These are phyloP conservation scores for Pythium brassicae DNA, from an alignment of 352 stramenopile genomes.

Conservation along the genomic window DNA sequence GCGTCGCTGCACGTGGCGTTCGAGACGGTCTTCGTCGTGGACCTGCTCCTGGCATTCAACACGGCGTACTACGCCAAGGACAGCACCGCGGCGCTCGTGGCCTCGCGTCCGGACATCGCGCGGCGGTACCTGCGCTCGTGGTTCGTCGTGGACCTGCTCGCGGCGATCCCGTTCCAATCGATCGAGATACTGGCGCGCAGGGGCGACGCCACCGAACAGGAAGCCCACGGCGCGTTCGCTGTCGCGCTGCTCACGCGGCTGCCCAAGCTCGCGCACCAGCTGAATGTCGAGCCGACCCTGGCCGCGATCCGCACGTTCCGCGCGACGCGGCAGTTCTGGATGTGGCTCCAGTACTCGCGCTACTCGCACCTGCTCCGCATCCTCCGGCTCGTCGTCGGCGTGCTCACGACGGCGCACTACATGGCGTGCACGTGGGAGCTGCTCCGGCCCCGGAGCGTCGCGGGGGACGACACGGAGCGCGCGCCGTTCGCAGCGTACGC, in stretches of 20 bases:
- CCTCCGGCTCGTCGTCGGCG: constrained; percentile 5
- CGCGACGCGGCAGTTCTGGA: constrained; percentile 6
- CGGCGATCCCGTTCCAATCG: constrained; percentile 7
- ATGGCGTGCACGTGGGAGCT: constrained; percentile 4
- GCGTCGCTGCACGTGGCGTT: constrained; percentile 7
- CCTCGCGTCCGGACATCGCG: constrained; percentile 2
- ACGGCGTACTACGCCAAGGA: constrained; percentile 6
- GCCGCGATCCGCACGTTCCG: constrained; percentile 1
- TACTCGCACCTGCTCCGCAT: constrained; percentile 13
- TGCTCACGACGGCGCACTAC: constrained; percentile 14
- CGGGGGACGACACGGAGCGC: constrained; percentile 38
- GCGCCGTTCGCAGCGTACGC: constrained; percentile 20
- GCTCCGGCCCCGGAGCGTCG: constrained; percentile 7
- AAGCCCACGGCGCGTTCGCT: not conserved
- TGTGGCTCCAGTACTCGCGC: constrained; percentile 17
- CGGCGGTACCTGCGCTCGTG: constrained; percentile 3
- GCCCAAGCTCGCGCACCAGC: constrained; percentile 8
- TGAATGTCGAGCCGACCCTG: constrained; percentile 17
- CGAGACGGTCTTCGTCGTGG: not conserved
- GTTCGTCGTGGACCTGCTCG: constrained; percentile 5
- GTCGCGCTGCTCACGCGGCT: constrained; percentile 6
- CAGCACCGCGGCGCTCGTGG: not conserved
- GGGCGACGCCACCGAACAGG: constrained; percentile 39
- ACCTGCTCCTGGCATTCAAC: constrained; percentile 5
- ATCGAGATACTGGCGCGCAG: constrained; percentile 33